Base-by-base conservation (phyloP, 768 basidiomycete species). In the Phylloporus arenicola region DNA sequence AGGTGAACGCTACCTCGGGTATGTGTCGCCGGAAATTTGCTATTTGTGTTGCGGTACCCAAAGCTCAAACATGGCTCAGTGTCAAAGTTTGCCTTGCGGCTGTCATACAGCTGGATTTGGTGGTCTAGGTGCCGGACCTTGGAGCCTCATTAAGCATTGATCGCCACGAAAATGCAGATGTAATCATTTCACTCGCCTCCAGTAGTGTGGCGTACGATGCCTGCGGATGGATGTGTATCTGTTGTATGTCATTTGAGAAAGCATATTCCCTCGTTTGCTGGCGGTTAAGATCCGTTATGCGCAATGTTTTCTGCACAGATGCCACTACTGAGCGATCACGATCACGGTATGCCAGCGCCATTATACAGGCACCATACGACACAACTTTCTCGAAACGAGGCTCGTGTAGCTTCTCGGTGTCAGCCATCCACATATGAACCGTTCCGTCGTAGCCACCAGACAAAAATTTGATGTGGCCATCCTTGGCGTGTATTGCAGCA, bases 91-190 rank as follows among this genome's bases (percentile, higher is more conserved):
- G 62, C 63, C 51, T 58, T 68, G 45, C 78, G 70, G 43, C 63
- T 57, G 57, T 82, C 81, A 54, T 69, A 81, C 33, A 80, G 54
- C 46, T 74, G 70, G 17, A 79, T 68, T 61, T 81, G 80, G 41
- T 65, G 63, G 54, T 78, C 75, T 47, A 76, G 67, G 60, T 76
- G 74, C 52, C 73, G 70, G 48, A 80, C 68, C 79, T 81, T 57
- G 46, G 44, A 50, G 42, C 39, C 35, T 34, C 38, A 41, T 48
- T 60, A 44, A 58, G 51, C 50, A 27, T 12, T 34, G 9, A 33
- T 46, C 52, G 47, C 42, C 53, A 37, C 30, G 39, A 35, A 31
- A 52, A 54, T 43, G 45, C 39, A 53, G 43, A 50, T 40, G 40
- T 40, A 48, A 42, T 45, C 53, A 56, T 51, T 56, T 53, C 48